Base-by-base conservation (phyloP, 2,329 filamentous ascomycete species). In the Calonectria multiphialidica region DNA sequence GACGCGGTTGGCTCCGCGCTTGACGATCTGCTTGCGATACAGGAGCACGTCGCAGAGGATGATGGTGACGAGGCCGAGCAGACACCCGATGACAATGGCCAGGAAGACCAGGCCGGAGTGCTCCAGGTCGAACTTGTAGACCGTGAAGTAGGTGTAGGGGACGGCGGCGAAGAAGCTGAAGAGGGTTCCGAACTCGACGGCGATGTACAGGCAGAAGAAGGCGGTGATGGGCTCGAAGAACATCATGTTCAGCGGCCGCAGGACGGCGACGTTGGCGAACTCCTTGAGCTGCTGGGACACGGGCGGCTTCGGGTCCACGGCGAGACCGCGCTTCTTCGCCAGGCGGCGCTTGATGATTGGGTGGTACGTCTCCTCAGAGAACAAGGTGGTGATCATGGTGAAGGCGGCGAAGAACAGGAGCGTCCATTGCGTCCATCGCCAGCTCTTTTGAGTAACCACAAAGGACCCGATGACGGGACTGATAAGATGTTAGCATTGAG, bases 201-300 rank as follows among this genome's bases (percentile, higher is more conserved):
- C 82, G 0, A 87, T 84, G 75, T 90, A 90, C 0, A 90, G 76
- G 49, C 85, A 87, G 44, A 87, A 80, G 67, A 91, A 90, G 13
- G 88, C 87, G 2, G 93, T 88, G 44, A 93, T 92, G 2, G 91
- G 91, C 76, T 93, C 92, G 1, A 88, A 87, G 47, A 91, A 78
- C 9, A 93, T 84, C 86, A 94, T 91, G 53, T 87, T 85, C 0
- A 91, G 21, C 0, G 90, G 90, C 13, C 89, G 84, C 18, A 89
- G 72, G 1, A 90, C 79, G 2, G 86, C 85, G 1, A 86, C 80
- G 0, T 85, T 81, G 3, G 87, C 72, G 70, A 89, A 87, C 1
- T 72, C 21, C 23, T 74, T 76, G 30, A 85, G 53, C 4, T 77
- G 80, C 9, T 76, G 63, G 0, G 57, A 10, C 4, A 82, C 16